phyloP scores from a whole-genome alignment of 805 yeast species.

The Starmerella bombicola region DNA sequence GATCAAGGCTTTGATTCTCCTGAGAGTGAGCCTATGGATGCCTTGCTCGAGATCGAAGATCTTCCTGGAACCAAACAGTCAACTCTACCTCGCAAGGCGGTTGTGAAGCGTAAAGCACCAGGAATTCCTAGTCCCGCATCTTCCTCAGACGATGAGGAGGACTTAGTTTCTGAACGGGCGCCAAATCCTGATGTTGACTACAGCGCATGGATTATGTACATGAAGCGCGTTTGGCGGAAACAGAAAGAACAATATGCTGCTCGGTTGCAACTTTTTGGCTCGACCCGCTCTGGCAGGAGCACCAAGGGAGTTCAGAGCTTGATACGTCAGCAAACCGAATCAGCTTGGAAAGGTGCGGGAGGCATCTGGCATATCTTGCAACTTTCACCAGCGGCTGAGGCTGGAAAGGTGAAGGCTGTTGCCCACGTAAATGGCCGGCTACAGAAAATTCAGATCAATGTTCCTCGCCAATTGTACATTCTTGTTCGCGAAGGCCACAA shows the following conservation, averaged over 20 bases:
- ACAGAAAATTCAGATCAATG: conserved; percentile 57
- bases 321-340: conserved; percentile 64
- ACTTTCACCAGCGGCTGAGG: conserved; percentile 37
- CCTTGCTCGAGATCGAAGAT: conserved; percentile 59
- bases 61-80: conserved; percentile 32
- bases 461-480: conserved; percentile 65
- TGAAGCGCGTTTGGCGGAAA: conserved; percentile 76
- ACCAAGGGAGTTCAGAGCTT: conserved; percentile 46
- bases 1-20: too few species aligned
- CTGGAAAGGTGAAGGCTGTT: conserved; percentile 69
- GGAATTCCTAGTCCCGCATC: conserved; percentile 27
- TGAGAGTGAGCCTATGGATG: conserved; percentile 21
- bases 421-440: conserved; percentile 58
- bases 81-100: conserved; percentile 20
- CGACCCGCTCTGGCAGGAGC: conserved; percentile 31
- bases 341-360: conserved; percentile 41
- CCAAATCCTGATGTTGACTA: conserved; percentile 31
- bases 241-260: conserved; percentile 63
- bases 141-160: conserved; percentile 20
- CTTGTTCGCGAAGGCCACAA: conserved; percentile 36
- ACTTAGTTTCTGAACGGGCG: conserved; percentile 15
- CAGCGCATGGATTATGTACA: conserved; percentile 45
- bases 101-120: conserved; percentile 28
- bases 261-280: conserved; percentile 70
- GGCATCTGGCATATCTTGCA: conserved; percentile 80